Evolutionary conservation across 495 filamentous ascomycete genomes (phyloP).

Genomic region (Aspergillus hancockii): DNA sequence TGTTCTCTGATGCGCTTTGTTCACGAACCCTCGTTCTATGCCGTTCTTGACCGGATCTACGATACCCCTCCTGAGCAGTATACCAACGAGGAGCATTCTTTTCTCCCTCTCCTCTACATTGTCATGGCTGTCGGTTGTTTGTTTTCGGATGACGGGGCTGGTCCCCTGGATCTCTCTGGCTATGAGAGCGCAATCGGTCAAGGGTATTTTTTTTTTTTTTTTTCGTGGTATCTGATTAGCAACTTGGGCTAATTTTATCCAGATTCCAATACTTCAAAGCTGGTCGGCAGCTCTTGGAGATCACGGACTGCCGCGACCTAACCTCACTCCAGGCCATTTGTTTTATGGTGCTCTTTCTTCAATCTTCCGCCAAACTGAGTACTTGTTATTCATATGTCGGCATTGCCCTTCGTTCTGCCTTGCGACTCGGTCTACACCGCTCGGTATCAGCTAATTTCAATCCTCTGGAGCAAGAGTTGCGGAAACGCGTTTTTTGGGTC

Average conservation of each 20-base stretch:
- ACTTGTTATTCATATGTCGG: conserved; percentile 94
- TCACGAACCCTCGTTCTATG: conserved; percentile 85
- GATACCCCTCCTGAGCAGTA: conserved; percentile 67
- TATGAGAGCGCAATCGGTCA: conserved; percentile 76
- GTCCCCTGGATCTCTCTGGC: conserved; percentile 52
- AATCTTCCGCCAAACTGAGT: conserved; percentile 85
- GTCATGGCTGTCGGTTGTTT: conserved; percentile 85
- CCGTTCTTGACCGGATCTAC: conserved; percentile 77
- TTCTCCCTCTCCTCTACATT: conserved; percentile 80
- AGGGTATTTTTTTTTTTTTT: conserved; percentile 60
- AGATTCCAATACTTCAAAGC: conserved; percentile 85
- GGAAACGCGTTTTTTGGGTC: conserved; percentile 87
- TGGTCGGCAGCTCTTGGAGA: conserved; percentile 78
- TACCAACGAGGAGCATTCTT: conserved; percentile 73
- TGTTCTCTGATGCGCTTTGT: conserved; percentile 81
- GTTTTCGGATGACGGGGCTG: conserved; percentile 59
- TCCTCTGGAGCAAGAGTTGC: conserved; percentile 79
- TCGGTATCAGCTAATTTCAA: conserved; percentile 72
- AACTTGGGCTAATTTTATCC: conserved; percentile 12
- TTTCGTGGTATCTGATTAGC: neutral
- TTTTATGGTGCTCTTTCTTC: conserved; percentile 92
- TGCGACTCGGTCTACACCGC: conserved; percentile 88
- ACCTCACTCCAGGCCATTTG: conserved; percentile 81
- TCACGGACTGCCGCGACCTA: conserved; percentile 89
- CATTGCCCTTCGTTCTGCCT: conserved; percentile 79